These are phyloP conservation scores for Alternaria postmessia DNA, from an alignment of 2,329 filamentous ascomycete species.

Conservation along the genomic window DNA sequence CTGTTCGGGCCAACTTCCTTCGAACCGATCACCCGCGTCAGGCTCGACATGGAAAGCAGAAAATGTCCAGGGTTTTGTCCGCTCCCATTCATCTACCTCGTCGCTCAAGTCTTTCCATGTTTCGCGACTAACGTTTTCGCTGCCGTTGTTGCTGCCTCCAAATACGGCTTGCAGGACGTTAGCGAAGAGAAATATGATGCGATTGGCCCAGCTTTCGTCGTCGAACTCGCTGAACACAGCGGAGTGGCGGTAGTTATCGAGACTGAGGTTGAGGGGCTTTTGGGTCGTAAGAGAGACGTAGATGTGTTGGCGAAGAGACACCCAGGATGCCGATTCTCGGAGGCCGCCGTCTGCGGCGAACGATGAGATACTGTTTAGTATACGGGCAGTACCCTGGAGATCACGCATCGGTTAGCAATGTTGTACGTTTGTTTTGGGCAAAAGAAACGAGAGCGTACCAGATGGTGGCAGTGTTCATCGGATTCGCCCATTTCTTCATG, in stretches of 20 bases:
- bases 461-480: constrained; percentile 52
- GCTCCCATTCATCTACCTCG: constrained; percentile 45
- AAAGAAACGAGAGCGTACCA: constrained; percentile 20
- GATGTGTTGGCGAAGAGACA: constrained; percentile 53
- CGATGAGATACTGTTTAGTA: constrained; percentile 50
- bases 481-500: constrained; percentile 58
- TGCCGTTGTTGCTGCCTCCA: constrained; percentile 25
- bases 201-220: constrained; percentile 44
- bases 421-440: background rate
- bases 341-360: constrained; percentile 52
- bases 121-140: constrained; percentile 29
- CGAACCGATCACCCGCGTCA: constrained; percentile 33
- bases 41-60: constrained; percentile 31
- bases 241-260: constrained; percentile 42
- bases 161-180: constrained; percentile 38
- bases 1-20: constrained; percentile 34
- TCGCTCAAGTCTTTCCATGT: constrained; percentile 39
- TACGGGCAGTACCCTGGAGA: constrained; percentile 41
- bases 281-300: constrained; percentile 51
- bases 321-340: constrained; percentile 53
- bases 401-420: background rate
- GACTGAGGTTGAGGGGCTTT: constrained; percentile 33
- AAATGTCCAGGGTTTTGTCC: constrained; percentile 43
- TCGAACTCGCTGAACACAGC: constrained; percentile 41
- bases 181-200: constrained; percentile 44